Conservation (phyloP, 371 early-diverging fungal species). For the Batkoa obscura region DNA sequence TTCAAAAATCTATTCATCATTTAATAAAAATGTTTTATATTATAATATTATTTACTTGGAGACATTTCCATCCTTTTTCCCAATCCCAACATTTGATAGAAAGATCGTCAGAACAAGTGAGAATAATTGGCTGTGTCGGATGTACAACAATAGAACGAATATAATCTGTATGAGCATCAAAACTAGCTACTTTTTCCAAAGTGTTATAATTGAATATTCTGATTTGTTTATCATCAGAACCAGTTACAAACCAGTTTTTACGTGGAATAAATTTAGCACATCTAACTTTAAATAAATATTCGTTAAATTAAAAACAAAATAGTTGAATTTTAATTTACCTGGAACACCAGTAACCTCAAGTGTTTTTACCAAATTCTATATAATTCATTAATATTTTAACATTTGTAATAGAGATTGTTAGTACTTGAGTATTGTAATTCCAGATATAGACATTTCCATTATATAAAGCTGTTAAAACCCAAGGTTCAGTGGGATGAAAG, state of each 20-base stretch:
- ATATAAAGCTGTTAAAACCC: slow-evolving; percentile 93
- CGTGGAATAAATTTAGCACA: slow-evolving; percentile 90
- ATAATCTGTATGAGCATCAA: slow-evolving; percentile 98
- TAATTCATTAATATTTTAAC: neutral
- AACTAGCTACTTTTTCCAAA: slow-evolving; percentile 82
- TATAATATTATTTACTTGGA: slow-evolving; percentile 33
- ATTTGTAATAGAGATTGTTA: neutral
- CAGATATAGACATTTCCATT: slow-evolving; percentile 93
- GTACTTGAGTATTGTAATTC: slow-evolving; percentile 95
- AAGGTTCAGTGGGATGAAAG: slow-evolving; percentile 98
- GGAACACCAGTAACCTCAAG: slow-evolving; percentile 89
- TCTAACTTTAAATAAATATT: slow-evolving; percentile 45
- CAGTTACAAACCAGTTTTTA: slow-evolving; percentile 93
- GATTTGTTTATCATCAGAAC: slow-evolving; percentile 94
- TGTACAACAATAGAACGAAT: slow-evolving; percentile 94
- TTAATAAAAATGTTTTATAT: neutral
- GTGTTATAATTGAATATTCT: slow-evolving; percentile 99
- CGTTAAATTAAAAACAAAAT: too few species aligned
- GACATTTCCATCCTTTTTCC: slow-evolving; percentile 94
- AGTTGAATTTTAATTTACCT: slow-evolving; percentile 18
- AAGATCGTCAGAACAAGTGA: slow-evolving; percentile 96
- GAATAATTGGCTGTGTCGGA: slow-evolving; percentile 74
- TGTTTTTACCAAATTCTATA: slow-evolving; percentile 81
- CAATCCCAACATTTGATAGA: slow-evolving; percentile 98
- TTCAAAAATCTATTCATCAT: slow-evolving; percentile 61